Evolutionary conservation across 1,284 basidiomycete genomes (phyloP).

Genomic region (Ganoderma resinaceum): DNA sequence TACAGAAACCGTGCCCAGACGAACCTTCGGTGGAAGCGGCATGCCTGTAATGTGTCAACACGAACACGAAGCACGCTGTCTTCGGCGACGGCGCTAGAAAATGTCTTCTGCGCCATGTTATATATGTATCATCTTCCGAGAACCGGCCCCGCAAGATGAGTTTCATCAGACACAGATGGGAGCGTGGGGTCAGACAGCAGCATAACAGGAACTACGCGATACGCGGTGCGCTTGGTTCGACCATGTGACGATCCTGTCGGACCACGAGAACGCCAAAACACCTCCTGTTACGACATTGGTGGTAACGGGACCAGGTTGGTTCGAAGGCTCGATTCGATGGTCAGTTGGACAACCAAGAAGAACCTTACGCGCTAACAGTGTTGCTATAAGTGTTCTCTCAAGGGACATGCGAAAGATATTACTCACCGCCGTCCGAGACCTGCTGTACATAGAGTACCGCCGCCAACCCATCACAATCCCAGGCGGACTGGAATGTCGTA

Average conservation of each 20-base stretch:
- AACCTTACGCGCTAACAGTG: background rate
- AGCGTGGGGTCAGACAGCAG: background rate
- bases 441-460: background rate
- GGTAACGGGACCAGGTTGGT: background rate
- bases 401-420: background rate
- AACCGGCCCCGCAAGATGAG: conserved; percentile 4
- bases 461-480: background rate
- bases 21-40: conserved; percentile 35
- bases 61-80: background rate
- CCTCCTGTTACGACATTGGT: conserved; percentile 13
- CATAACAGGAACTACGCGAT: background rate
- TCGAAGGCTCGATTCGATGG: background rate
- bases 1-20: background rate
- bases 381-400: background rate
- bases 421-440: background rate
- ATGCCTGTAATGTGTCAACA: conserved; percentile 13
- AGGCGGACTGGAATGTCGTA: background rate
- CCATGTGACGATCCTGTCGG: conserved; percentile 22
- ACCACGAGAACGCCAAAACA: conserved; percentile 3
- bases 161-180: conserved; percentile 11
- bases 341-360: background rate
- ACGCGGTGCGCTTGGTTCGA: background rate
- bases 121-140: conserved; percentile 20
- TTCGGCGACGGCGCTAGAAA: background rate
- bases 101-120: background rate